Evolutionary conservation across 805 yeast genomes (phyloP), one percentile per base, ranked within the genome.

Genomic region (Yarrowia deformans): DNA sequence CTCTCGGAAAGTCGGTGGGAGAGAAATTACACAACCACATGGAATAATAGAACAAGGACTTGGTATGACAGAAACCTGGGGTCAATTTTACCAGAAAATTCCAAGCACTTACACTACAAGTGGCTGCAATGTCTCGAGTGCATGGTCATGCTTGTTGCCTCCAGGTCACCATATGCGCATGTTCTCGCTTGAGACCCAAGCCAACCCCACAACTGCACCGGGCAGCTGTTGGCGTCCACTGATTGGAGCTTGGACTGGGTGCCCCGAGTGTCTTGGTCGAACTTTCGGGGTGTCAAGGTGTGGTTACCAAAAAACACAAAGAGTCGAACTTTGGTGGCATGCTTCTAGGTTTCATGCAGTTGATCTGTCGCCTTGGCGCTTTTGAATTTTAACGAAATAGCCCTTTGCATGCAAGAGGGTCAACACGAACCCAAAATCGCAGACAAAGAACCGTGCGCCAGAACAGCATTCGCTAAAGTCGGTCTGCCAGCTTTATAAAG

Each of bases 401-500:
- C 3, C 39, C 19, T 42, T 29, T 42, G 64, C 29, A 43, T 56
- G 49, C 49, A 56, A 42, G 64, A 56, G 46, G 29, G 50, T 42
- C 29, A 32, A 29, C n/a, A 32, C 40, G 39, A 56, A 56, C 63
- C 48, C 23, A 23, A 40, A 23, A 14, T 1, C 5, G 8, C 12
- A 16, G 35, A 56, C 63, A 56, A 56, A 56, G 63, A 29, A 37
- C 0, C 10, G 14, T 55, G 37, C 39, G 19, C 34, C 43, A 54
- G 16, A 52, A 10, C 12, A 37, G 19, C 18, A 9, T 37, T 52
- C 58, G 58, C 43, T 52, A 52, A 52, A 19, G 58, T 19, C 48
- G 23, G 63, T 14, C 23, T n/a, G 37, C 32, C 29, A n/a, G 23
- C 40, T 56, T 56, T 56, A 56, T 56, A 56, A 56, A 56, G 64